These are phyloP conservation scores for Penicillium freii DNA, from an alignment of 2,329 filamentous ascomycete species.

Conservation along the genomic window DNA sequence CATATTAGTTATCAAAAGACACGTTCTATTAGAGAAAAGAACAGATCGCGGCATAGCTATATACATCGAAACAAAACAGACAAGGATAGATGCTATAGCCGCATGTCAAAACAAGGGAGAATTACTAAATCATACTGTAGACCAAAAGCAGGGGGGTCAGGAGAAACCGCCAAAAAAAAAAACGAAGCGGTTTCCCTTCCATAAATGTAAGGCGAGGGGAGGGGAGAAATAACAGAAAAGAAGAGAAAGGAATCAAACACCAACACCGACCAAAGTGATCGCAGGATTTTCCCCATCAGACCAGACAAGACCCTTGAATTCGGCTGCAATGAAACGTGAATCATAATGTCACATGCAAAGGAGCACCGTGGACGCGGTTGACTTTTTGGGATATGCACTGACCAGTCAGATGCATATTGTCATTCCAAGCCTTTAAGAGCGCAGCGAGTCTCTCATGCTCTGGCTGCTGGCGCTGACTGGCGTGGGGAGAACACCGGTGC, in stretches of 20 bases:
- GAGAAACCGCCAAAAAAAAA: not conserved
- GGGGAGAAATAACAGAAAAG: slow-evolving; percentile 5
- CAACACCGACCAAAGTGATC: slow-evolving; percentile 25
- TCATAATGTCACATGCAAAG: slow-evolving; percentile 31
- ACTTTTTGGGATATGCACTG: slow-evolving; percentile 10
- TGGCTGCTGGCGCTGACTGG: slow-evolving; percentile 87
- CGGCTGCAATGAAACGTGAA: slow-evolving; percentile 29
- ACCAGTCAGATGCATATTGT: slow-evolving; percentile 11
- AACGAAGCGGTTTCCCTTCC: slow-evolving; percentile 1
- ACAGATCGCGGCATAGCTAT: slow-evolving; percentile 23
- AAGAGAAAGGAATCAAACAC: slow-evolving; percentile 21
- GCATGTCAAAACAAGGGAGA: slow-evolving; percentile 10
- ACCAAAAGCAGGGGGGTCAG: slow-evolving; percentile 6
- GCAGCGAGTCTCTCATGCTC: slow-evolving; percentile 82
- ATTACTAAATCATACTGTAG: slow-evolving; percentile 26
- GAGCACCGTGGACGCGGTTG: slow-evolving; percentile 5
- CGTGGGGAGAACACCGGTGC: slow-evolving; percentile 66
- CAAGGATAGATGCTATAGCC: slow-evolving; percentile 20
- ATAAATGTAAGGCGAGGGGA: slow-evolving; percentile 1
- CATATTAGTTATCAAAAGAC: slow-evolving; percentile 19
- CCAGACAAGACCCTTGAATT: slow-evolving; percentile 10
- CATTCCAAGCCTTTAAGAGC: slow-evolving; percentile 51
- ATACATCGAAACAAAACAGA: slow-evolving; percentile 22
- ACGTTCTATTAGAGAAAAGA: slow-evolving; percentile 22
- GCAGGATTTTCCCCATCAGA: slow-evolving; percentile 16